A percentile compares a stretch with the other conserved stretches of the same genome.
phyloP scores from a whole-genome alignment of 2,329 filamentous ascomycete genomes.

The Phaeoacremonium minimum region DNA sequence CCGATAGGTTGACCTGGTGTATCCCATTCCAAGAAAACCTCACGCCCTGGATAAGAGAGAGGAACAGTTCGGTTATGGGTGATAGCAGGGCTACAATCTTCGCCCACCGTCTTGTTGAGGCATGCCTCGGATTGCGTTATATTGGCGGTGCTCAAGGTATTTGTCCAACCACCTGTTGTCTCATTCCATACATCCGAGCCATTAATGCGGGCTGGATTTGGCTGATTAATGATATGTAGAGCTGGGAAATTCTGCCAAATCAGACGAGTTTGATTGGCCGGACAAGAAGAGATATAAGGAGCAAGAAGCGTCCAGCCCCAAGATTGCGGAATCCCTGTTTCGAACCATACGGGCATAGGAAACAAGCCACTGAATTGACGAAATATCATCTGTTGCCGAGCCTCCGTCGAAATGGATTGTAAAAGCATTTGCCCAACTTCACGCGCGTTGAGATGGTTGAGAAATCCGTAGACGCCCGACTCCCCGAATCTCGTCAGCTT shows the following conservation, averaged over 20 bases:
- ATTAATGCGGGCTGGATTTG: conserved; percentile 66
- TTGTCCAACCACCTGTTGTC: conserved; percentile 55
- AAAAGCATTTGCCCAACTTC: conserved; percentile 69
- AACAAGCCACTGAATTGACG: conserved; percentile 76
- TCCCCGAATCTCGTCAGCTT: conserved; percentile 82
- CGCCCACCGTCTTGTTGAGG: conserved; percentile 49
- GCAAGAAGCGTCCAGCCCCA: conserved; percentile 82
- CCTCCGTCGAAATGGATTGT: conserved; percentile 74
- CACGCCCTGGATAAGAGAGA: conserved; percentile 69
- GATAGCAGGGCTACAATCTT: conserved; percentile 61
- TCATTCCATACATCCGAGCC: conserved; percentile 60
- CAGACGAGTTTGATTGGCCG: conserved; percentile 66
- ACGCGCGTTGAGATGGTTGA: conserved; percentile 71
- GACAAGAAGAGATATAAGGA: conserved; percentile 76
- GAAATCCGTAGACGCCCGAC: conserved; percentile 75
- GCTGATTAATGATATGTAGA: conserved; percentile 68
- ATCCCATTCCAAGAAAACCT: conserved; percentile 72
- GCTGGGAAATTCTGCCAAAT: conserved; percentile 83
- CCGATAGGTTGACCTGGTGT: conserved; percentile 63
- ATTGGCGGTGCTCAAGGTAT: conserved; percentile 46
- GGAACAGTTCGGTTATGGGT: conserved; percentile 65
- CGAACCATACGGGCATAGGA: conserved; percentile 81
- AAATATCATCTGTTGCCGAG: conserved; percentile 80
- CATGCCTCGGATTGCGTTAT: conserved; percentile 46
- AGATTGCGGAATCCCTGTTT: conserved; percentile 73